phyloP scores from a whole-genome alignment of 257 asterid genomes.

The Nicotiana knightiana region DNA sequence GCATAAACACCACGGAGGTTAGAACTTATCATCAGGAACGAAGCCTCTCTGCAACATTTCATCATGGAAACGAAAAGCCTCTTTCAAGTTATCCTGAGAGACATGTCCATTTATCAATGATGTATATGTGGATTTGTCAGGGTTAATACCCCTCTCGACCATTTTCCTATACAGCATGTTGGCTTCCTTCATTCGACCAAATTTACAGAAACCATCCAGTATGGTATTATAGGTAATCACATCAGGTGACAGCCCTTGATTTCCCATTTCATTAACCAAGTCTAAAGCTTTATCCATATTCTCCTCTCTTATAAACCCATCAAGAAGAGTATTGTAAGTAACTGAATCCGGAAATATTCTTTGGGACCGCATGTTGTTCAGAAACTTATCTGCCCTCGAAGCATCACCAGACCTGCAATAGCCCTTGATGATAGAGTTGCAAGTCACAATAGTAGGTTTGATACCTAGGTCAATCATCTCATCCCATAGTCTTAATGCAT shows the following conservation, averaged over 20 bases:
- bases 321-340: conserved; percentile 61
- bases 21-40: conserved; percentile 70
- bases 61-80: conserved; percentile 64
- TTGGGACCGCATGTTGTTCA: conserved; percentile 42
- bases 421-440: conserved; percentile 66
- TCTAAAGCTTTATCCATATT: conserved; percentile 42
- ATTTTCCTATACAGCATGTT: conserved; percentile 35
- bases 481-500: conserved; percentile 55
- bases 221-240: conserved; percentile 51
- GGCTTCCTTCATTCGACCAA: conserved; percentile 68
- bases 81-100: conserved; percentile 51
- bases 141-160: conserved; percentile 38
- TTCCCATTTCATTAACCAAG: conserved; percentile 51
- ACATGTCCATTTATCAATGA: conserved; percentile 57
- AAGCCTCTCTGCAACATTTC: conserved; percentile 70
- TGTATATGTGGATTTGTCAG: conserved; percentile 50
- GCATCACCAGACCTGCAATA: conserved; percentile 53
- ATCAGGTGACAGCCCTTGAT: conserved; percentile 40
- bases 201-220: conserved; percentile 47
- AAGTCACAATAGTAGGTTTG: conserved; percentile 49
- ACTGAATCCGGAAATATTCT: conserved; percentile 45
- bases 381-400: conserved; percentile 42
- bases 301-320: conserved; percentile 63
- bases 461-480: conserved; percentile 58
- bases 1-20: conserved; percentile 14